Evolutionary conservation across 2,329 filamentous ascomycete species (phyloP).

Genomic region (Xylaria sp.): DNA sequence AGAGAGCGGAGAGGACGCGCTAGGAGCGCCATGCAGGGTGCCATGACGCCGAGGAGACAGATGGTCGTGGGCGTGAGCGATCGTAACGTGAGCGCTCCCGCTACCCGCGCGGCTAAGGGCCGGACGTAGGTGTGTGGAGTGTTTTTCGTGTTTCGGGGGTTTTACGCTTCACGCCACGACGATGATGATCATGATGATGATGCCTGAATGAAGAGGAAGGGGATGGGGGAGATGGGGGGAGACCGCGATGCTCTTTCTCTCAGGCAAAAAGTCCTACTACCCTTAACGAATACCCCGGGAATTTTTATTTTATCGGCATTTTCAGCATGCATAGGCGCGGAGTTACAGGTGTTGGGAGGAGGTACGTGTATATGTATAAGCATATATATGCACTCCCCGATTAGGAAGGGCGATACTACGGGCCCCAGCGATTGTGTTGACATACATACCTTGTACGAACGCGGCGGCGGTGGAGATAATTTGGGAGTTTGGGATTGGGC

Average conservation of each 20-base stretch:
- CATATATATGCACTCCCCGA: neutral
- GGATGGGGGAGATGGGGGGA: neutral
- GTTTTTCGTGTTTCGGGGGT: neutral
- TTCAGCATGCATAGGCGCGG: neutral
- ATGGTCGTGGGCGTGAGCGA: slow-evolving; percentile 62
- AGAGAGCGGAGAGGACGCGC: slow-evolving; percentile 77
- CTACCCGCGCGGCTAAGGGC: slow-evolving; percentile 45
- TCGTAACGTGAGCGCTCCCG: slow-evolving; percentile 62
- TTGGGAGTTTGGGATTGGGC: slow-evolving; percentile 1
- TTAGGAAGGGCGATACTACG: neutral
- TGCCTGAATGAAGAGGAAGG: neutral
- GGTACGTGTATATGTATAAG: neutral
- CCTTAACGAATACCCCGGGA: neutral
- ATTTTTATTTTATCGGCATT: neutral
- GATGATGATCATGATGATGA: neutral
- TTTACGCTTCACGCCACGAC: neutral
- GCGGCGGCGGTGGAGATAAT: neutral
- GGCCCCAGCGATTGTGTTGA: neutral
- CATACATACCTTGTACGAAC: slow-evolving; percentile 1
- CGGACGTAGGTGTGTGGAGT: slow-evolving; percentile 40
- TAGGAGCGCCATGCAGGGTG: slow-evolving; percentile 72
- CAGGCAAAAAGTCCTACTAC: neutral
- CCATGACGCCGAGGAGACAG: slow-evolving; percentile 69
- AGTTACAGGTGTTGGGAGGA: neutral
- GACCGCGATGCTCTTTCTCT: neutral